phyloP scores from a whole-genome alignment of 2,329 filamentous ascomycete species.

The Aspergillus aculeatinus region DNA sequence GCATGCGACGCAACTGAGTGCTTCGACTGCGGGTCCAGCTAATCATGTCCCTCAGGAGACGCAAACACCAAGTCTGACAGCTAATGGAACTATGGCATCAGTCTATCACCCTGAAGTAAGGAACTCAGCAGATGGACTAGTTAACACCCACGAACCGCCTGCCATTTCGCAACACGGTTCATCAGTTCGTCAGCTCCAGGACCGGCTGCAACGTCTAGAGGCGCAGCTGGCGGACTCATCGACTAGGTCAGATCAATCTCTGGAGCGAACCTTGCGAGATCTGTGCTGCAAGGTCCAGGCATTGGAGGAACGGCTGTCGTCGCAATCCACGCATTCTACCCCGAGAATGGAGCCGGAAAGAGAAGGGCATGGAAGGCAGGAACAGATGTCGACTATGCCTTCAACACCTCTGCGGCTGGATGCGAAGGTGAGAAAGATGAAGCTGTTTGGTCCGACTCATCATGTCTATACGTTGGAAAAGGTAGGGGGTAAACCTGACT shows the following conservation, averaged over 20 bases:
- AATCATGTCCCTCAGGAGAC: neutral
- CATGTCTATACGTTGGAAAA: conserved; percentile 15
- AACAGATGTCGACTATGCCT: neutral
- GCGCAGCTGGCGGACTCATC: neutral
- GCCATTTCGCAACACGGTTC: neutral
- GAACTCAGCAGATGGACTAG: neutral
- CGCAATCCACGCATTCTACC: neutral
- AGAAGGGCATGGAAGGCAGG: neutral
- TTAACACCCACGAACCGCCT: neutral
- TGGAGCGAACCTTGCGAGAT: conserved; percentile 7
- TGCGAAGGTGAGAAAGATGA: conserved; percentile 13
- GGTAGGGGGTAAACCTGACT: neutral
- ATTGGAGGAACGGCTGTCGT: conserved; percentile 11
- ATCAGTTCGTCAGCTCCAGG: conserved; percentile 4
- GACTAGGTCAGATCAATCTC: neutral
- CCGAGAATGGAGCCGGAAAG: neutral
- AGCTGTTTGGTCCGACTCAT: conserved; percentile 17
- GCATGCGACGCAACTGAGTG: conserved; percentile 10
- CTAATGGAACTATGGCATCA: neutral
- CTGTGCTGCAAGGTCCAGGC: conserved; percentile 6
- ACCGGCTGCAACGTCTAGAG: conserved; percentile 10
- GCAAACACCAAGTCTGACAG: neutral
- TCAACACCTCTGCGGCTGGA: conserved; percentile 9
- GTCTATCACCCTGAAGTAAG: neutral
- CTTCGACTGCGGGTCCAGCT: neutral